phyloP scores from a whole-genome alignment of 192 early-diverging fungal species.

The Spinellus fusiger region DNA sequence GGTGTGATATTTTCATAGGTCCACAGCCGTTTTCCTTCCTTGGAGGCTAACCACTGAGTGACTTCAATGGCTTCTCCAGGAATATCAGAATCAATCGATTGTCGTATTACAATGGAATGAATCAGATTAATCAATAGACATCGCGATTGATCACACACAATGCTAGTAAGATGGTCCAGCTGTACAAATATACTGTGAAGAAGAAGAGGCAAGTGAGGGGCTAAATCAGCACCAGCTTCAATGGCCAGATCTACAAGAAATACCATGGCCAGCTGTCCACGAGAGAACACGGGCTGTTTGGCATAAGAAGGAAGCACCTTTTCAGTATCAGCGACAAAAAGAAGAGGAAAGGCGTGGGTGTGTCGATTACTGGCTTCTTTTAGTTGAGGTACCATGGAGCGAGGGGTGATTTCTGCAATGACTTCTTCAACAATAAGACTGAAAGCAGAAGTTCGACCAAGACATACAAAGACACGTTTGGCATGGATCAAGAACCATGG shows the following conservation, averaged over 20 bases:
- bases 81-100: conserved; percentile 48
- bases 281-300: conserved; percentile 64
- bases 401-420: conserved; percentile 63
- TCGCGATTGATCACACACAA: conserved; percentile 72
- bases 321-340: conserved; percentile 68
- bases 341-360: conserved; percentile 20
- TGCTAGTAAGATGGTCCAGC: conserved; percentile 70
- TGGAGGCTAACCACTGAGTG: conserved; percentile 43
- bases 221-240: conserved; percentile 61
- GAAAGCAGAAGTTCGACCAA: conserved; percentile 59
- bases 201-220: conserved; percentile 62
- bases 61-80: conserved; percentile 37
- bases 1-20: conserved; percentile 71
- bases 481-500: conserved; percentile 72
- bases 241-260: conserved; percentile 77
- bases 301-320: conserved; percentile 56
- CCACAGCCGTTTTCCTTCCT: conserved; percentile 77
- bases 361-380: conserved; percentile 31
- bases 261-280: conserved; percentile 69
- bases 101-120: conserved; percentile 61
- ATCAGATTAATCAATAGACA: conserved; percentile 72
- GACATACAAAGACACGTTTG: conserved; percentile 72
- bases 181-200: conserved; percentile 77
- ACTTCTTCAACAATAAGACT: conserved; percentile 53
- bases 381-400: conserved; percentile 57